Evolutionary conservation across 208 protist genomes (phyloP).

Genomic region (Trypanosoma brucei): DNA sequence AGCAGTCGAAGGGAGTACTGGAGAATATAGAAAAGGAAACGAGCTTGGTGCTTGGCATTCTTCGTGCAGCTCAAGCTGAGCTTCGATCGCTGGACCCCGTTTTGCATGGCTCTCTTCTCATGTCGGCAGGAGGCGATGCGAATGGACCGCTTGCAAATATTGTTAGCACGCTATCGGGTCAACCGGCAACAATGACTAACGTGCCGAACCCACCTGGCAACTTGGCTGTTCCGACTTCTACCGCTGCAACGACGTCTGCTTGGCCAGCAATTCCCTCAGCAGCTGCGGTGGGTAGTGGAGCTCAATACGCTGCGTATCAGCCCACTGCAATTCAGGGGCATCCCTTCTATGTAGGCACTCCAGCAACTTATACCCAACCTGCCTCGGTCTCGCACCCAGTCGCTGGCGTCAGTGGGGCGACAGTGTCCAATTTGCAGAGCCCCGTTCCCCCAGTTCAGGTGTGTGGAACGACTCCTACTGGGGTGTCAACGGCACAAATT

Average conservation of each 20-base stretch:
- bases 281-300: background rate
- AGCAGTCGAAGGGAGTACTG: conserved; percentile 27
- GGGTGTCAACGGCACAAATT: background rate
- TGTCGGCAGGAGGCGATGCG: background rate
- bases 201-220: background rate
- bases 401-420: too few species aligned
- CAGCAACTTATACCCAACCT: too few species aligned
- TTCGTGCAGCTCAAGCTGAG: conserved; percentile 46
- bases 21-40: conserved; percentile 53
- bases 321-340: too few species aligned
- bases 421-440: too few species aligned
- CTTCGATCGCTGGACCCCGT: conserved; percentile 29
- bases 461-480: background rate
- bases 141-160: background rate
- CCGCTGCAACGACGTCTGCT: background rate
- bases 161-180: background rate
- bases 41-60: conserved; percentile 29
- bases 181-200: background rate
- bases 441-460: background rate
- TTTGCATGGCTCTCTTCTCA: conserved; percentile 22
- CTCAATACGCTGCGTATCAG: background rate
- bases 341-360: too few species aligned
- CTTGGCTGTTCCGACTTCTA: background rate
- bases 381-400: too few species aligned
- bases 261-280: background rate